Base-by-base conservation (phyloP, 2,329 filamentous ascomycete genomes). In the Boeremia exigua region DNA sequence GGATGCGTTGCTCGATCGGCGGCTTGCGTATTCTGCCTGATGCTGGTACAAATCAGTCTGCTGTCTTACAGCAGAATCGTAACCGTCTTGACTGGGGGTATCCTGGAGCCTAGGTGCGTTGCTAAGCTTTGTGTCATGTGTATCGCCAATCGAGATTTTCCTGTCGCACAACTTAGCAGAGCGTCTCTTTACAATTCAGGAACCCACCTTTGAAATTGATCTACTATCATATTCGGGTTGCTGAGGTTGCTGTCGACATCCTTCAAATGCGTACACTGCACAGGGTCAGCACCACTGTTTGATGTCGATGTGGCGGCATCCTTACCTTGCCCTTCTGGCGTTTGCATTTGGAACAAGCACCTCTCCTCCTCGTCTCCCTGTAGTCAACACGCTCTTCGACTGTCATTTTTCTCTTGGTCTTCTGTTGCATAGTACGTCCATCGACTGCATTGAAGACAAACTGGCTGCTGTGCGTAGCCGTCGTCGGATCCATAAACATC, bases 371-470 rank as follows among this genome's bases (percentile, higher is more conserved):
- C 2, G 61, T 71, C 15, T 62, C 52, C 38, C 65, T 71, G 52
- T 72, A 72, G 1, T 58, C 62, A 1, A 32, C 40, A 14, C 60
- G 61, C 44, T 72, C 70, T 36, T 66, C 50, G 1, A 47, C 11
- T 1, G 67, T 70, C 69, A 72, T 72, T 39, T 61, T 68, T 28
- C 66, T 59, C 33, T 67, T 71, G 4, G 58, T 69, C 38, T 63
- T 71, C 3, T 59, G 63, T 25, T 63, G 60, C 57, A 61, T 38
- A 6, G 58, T 37, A 28, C 50, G 56, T 1, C 66, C 65, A 53
- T 72, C 60, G 8, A 48, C 39, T 10, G 61, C 53, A 48, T 56
- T 70, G 42, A 71, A 72, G 2, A 71, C 68, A 30, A 70, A 55
- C 29, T 66, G 60, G 15, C 62, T 63, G 11, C 56, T 54, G 12